Conservation (phyloP, 73 alveolate genomes). For the Blepharisma japonicum region DNA sequence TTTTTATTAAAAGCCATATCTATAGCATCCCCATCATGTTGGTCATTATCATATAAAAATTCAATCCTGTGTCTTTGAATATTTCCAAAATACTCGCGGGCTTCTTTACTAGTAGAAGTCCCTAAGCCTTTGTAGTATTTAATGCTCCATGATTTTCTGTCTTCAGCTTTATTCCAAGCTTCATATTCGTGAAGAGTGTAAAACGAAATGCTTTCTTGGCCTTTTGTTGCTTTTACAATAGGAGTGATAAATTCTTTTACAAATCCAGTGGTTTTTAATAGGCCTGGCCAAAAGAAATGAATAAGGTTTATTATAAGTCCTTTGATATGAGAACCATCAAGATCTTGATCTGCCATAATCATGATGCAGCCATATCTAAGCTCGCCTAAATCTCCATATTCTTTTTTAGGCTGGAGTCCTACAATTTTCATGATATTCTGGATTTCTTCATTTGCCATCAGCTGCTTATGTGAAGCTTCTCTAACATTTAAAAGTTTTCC, state of each 20-base stretch:
- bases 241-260: constrained; percentile 99
- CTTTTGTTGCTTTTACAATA: constrained; percentile 93
- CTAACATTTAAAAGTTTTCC: constrained; percentile 98
- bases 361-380: constrained; percentile 97
- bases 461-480: constrained; percentile 85
- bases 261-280: constrained; percentile 87
- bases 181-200: constrained; percentile 95
- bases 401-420: constrained; percentile 90
- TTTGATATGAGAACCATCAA: constrained; percentile 99
- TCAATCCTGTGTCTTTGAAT: constrained; percentile 76
- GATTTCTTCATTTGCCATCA: constrained; percentile 93
- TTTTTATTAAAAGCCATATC: constrained; percentile 97
- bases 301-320: constrained; percentile 98
- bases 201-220: constrained; percentile 63
- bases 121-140: constrained; percentile 99
- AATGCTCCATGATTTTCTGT: constrained; percentile 73
- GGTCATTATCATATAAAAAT: constrained; percentile 67
- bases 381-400: constrained; percentile 80
- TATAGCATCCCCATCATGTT: constrained; percentile 91
- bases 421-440: constrained; percentile 92
- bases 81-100: constrained; percentile 93
- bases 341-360: constrained; percentile 99
- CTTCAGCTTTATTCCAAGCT: constrained; percentile 77
- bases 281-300: constrained; percentile 98
- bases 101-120: constrained; percentile 98